These are phyloP conservation scores for Linnemannia exigua DNA, from an alignment of 192 early-diverging fungal species.

Conservation along the genomic window DNA sequence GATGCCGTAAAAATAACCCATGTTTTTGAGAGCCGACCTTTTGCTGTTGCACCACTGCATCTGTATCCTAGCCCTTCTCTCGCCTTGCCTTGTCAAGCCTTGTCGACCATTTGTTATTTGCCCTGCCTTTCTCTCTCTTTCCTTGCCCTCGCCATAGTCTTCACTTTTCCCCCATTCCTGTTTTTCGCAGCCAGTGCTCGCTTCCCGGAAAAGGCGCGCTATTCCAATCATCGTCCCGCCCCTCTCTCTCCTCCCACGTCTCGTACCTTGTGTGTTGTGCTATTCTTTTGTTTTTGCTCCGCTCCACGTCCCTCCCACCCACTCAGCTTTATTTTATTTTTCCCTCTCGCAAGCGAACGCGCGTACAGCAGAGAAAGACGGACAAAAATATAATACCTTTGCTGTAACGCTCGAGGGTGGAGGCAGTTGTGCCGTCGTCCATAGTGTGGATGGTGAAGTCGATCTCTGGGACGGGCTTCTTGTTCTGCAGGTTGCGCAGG, in stretches of 20 bases:
- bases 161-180: background rate
- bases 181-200: background rate
- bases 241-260: background rate
- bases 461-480: constrained; percentile 69
- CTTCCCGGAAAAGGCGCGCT: background rate
- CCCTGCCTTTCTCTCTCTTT: background rate
- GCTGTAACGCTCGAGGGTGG: constrained; percentile 79
- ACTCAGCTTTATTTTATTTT: background rate
- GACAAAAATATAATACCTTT: constrained; percentile 70
- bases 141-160: no score
- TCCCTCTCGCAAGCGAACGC: background rate
- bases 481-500: constrained; percentile 57
- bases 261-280: no score
- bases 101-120: background rate
- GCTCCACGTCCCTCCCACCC: background rate
- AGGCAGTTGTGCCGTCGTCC: constrained; percentile 81
- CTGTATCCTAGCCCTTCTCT: background rate
- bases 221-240: background rate
- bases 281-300: background rate
- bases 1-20: background rate
- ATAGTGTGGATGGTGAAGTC: constrained; percentile 85
- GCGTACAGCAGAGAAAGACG: background rate
- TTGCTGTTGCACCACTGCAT: background rate
- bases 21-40: constrained; percentile 8
- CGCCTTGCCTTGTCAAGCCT: background rate